Percentiles rank a stretch among this genome's conserved stretches.
Evolutionary conservation across 148 eudicot species (phyloP).

Genomic region (Rhododendron vialii): DNA sequence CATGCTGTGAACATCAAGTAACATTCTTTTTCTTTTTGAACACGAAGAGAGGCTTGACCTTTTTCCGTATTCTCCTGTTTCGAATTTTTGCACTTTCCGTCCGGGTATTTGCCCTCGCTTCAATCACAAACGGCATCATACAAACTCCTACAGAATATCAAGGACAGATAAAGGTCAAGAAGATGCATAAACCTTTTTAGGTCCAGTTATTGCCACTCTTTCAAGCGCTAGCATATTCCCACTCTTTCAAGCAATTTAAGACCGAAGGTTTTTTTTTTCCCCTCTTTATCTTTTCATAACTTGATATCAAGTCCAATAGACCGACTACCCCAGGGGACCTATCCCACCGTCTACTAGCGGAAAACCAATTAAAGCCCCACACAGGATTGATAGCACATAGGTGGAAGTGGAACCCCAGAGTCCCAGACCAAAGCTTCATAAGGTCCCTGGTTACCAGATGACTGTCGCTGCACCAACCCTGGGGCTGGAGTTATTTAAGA

Average conservation of each 20-base stretch:
- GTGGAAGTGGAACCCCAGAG: not conserved
- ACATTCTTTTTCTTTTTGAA: not conserved
- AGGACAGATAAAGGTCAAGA: conserved; percentile 4
- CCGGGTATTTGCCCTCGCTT: conserved; percentile 53
- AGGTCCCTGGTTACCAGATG: not conserved
- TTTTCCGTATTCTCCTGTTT: conserved; percentile 62
- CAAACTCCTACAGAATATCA: conserved; percentile 23
- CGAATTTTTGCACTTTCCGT: conserved; percentile 68
- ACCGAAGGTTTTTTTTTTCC: not conserved
- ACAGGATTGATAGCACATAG: not conserved
- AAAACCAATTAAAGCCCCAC: not conserved
- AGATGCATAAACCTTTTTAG: not conserved
- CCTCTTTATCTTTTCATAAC: not conserved
- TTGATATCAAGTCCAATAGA: not conserved
- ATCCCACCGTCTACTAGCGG: not conserved
- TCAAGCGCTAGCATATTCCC: not conserved
- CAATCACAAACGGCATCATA: conserved; percentile 48
- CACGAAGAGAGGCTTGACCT: conserved; percentile 39
- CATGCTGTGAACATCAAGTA: not conserved
- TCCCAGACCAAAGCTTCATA: not conserved
- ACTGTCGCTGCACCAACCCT: too few relatives aligned
- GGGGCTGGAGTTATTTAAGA: too few relatives aligned
- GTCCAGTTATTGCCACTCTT: not conserved
- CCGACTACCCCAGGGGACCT: not conserved
- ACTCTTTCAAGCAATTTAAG: not conserved